These are phyloP conservation scores for Hypoxylon trugodes DNA, from an alignment of 495 filamentous ascomycete genomes.

Conservation along the genomic window DNA sequence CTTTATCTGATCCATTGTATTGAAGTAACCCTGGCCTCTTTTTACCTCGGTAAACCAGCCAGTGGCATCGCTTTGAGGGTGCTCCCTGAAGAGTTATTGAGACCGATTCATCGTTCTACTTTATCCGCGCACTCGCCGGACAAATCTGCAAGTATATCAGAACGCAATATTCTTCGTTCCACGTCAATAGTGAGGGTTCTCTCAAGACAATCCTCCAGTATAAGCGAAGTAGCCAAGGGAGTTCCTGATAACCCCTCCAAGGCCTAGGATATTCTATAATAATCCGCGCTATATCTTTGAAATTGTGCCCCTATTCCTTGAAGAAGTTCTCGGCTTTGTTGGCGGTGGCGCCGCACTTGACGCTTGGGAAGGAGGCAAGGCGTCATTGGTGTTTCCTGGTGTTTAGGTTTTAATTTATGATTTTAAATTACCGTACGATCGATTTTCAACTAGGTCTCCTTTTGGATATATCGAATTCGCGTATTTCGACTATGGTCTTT, in stretches of 20 bases:
- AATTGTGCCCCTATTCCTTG: conserved; percentile 26
- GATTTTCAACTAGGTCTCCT: too few relatives aligned
- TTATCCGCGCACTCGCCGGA: not conserved
- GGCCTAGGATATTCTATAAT: not conserved
- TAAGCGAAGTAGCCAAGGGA: not conserved
- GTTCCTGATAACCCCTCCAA: conserved; percentile 1
- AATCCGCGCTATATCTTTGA: not conserved
- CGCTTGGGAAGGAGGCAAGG: not conserved
- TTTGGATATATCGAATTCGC: too few relatives aligned
- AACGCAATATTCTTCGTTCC: not conserved
- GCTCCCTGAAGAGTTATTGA: too few relatives aligned
- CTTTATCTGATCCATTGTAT: too few relatives aligned
- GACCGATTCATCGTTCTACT: too few relatives aligned
- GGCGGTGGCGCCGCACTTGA: not conserved
- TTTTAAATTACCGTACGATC: too few relatives aligned
- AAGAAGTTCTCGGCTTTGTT: not conserved
- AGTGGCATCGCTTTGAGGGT: too few relatives aligned
- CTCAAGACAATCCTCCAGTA: conserved; percentile 6
- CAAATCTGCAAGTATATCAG: not conserved
- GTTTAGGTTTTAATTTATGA: too few relatives aligned
- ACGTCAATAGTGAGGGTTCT: not conserved
- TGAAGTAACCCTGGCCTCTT: too few relatives aligned
- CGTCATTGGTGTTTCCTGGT: conserved; percentile 15
- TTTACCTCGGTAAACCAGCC: too few relatives aligned
- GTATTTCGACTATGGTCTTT: too few relatives aligned